Conservation (phyloP, 164 flowering plant genomes). For the Magnolia changhungtana region DNA sequence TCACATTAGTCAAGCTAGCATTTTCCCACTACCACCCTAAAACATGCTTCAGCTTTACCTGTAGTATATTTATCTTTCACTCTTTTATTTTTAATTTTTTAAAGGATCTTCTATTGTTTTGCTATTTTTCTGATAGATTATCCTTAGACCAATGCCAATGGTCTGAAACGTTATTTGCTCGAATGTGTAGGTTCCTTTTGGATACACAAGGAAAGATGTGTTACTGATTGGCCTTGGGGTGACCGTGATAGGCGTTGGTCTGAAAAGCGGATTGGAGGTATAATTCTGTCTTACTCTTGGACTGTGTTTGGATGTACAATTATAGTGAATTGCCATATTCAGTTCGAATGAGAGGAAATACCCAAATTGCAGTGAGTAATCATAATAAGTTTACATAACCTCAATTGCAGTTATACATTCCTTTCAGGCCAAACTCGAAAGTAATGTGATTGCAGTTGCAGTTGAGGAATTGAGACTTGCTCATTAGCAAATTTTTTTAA, state of each 20-base stretch:
- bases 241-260: slow-evolving; percentile 58
- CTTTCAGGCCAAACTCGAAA: not conserved
- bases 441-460: not conserved
- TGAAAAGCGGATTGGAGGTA: slow-evolving; percentile 92
- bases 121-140: too few species aligned
- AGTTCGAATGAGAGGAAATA: not conserved
- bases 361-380: not conserved
- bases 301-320: not conserved
- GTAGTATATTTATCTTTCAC: too few species aligned
- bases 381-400: not conserved
- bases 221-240: slow-evolving; percentile 80
- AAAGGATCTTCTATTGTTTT: too few species aligned
- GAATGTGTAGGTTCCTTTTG: slow-evolving; percentile 58
- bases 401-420: not conserved
- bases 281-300: not conserved
- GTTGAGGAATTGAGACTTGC: not conserved
- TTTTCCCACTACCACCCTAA: not conserved
- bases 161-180: not conserved
- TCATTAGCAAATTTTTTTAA: too few species aligned
- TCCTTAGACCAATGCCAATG: too few species aligned
- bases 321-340: not conserved
- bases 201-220: slow-evolving; percentile 90
- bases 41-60: not conserved
- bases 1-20: not conserved
- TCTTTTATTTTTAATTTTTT: too few species aligned